Evolutionary conservation across 805 yeast species (phyloP).

Genomic region (Candida peoriensis): DNA sequence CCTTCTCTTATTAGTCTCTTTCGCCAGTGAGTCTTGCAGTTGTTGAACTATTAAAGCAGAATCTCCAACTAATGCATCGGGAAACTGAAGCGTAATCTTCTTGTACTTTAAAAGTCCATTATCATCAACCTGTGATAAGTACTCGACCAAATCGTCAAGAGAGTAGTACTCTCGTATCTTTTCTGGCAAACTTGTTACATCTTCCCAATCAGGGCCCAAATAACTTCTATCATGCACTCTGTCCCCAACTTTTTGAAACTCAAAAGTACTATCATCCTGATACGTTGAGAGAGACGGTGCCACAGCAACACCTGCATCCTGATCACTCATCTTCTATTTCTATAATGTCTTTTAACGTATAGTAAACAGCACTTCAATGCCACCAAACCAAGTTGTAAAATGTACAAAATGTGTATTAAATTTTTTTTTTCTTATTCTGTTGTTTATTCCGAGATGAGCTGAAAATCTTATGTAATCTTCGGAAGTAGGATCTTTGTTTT

Average conservation of each 20-base stretch:
- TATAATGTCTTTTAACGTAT: no score
- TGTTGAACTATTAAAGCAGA: conserved; percentile 63
- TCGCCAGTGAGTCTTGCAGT: conserved; percentile 33
- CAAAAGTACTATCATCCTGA: conserved; percentile 56
- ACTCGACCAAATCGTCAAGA: conserved; percentile 40
- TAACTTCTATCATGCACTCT: conserved; percentile 24
- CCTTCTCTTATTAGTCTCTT: conserved; percentile 15
- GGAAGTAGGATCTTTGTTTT: no score
- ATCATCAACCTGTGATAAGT: conserved; percentile 30
- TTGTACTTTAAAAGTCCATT: conserved; percentile 30
- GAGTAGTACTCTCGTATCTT: conserved; percentile 49
- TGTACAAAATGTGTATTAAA: no score
- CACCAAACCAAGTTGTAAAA: no score
- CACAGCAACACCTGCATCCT: conserved; percentile 18
- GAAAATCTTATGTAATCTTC: no score
- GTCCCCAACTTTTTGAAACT: conserved; percentile 38
- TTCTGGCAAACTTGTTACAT: conserved; percentile 24
- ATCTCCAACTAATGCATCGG: conserved; percentile 75
- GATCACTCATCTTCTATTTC: conserved; percentile 4
- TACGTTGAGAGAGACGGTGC: conserved; percentile 76
- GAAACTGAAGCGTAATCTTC: conserved; percentile 81
- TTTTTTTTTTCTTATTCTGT: no score
- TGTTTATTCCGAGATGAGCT: no score
- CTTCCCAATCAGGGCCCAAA: conserved; percentile 22
- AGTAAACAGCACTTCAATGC: no score